Conservation (phyloP, 331 rosid species). For the Quercus tomentella region DNA sequence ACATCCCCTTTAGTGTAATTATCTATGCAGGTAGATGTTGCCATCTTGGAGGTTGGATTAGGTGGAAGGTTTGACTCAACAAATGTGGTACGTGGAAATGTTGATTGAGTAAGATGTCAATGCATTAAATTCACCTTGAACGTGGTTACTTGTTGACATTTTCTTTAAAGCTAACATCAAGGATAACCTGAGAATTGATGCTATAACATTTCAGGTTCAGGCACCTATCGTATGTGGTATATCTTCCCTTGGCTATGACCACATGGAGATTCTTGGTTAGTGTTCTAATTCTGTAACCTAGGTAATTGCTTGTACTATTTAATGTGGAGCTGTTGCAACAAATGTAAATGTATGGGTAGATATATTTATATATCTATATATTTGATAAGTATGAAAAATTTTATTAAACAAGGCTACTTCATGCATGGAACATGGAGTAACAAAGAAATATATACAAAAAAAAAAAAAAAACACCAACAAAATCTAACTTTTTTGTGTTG, state of each 20-base stretch:
- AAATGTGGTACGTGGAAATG: conserved; percentile 66
- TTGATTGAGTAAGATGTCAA: conserved; percentile 1
- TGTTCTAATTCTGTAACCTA: conserved; percentile 26
- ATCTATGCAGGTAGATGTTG: conserved; percentile 82
- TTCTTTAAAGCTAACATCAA: conserved; percentile 4
- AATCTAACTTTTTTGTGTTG: not conserved
- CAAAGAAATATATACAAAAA: no score
- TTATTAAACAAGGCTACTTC: no score
- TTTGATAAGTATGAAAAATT: not conserved
- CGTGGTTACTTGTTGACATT: not conserved
- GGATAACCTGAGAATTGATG: conserved; percentile 17
- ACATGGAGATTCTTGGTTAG: conserved; percentile 99
- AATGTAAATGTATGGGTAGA: not conserved
- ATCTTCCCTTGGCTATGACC: conserved; percentile 96
- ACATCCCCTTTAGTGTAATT: not conserved
- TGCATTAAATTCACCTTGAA: not conserved
- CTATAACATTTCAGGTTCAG: conserved; percentile 58
- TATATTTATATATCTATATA: not conserved
- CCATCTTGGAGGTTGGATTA: conserved; percentile 91
- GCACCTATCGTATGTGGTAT: conserved; percentile 88
- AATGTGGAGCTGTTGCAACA: conserved; percentile 5
- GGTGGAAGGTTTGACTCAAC: conserved; percentile 95
- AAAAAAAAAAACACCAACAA: no score
- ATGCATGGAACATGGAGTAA: no score
- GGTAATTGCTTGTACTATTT: conserved; percentile 10